Evolutionary conservation across 352 stramenopile genomes (phyloP).

Genomic region (Globisporangium cylindrosporum): DNA sequence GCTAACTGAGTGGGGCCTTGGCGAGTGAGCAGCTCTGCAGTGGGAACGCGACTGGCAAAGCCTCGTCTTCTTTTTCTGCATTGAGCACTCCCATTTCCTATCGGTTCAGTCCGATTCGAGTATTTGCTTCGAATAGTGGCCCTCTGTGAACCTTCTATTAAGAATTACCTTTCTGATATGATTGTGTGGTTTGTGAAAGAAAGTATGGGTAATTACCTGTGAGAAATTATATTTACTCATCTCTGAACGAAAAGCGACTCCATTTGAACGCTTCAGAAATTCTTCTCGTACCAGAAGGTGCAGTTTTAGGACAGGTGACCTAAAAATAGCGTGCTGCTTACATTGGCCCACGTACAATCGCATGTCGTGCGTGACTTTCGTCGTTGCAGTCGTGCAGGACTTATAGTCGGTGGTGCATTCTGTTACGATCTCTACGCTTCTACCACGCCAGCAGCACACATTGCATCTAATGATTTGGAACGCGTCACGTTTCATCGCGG

Average conservation of each 20-base stretch:
- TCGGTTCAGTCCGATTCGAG: not conserved
- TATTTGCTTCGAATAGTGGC: not conserved
- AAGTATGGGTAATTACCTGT: not conserved
- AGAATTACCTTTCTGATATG: not conserved
- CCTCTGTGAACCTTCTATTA: not conserved
- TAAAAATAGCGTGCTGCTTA: not conserved
- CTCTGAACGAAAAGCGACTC: not conserved
- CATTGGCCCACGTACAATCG: not conserved
- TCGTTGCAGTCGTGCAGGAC: too few relatives aligned
- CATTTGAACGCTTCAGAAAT: constrained; percentile 4
- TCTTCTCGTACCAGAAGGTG: not conserved
- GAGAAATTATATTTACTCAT: not conserved
- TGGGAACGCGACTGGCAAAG: not conserved
- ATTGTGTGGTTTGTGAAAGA: not conserved
- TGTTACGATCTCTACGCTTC: not conserved
- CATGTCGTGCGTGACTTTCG: too few relatives aligned
- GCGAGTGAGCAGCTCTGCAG: not conserved
- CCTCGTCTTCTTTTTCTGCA: not conserved
- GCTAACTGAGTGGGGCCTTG: not conserved
- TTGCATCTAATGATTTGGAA: not conserved
- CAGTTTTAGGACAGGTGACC: not conserved
- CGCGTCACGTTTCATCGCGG: constrained; percentile 3
- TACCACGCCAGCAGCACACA: not conserved
- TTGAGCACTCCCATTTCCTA: not conserved
- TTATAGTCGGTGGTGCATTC: too few relatives aligned